Evolutionary conservation across 345 rosid species (phyloP).

Genomic region (Mercurialis annua): DNA sequence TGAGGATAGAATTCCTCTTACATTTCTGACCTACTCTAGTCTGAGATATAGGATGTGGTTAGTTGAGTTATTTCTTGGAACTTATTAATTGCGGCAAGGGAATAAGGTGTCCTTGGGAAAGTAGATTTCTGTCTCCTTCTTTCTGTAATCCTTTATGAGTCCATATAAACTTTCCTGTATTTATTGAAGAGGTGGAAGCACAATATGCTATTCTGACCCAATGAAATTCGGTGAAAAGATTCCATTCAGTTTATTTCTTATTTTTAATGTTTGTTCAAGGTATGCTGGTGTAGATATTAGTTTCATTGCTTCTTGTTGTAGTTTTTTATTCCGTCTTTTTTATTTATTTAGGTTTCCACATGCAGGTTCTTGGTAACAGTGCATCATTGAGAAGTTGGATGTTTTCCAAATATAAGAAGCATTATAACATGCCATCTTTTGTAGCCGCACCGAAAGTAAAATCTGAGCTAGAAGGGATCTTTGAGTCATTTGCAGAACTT

Average conservation of each 20-base stretch:
- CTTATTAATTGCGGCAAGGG: background rate
- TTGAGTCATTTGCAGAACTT: constrained; percentile 43
- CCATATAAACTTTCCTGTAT: background rate
- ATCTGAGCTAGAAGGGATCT: constrained; percentile 53
- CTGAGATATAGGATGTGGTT: background rate
- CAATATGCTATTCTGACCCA: background rate
- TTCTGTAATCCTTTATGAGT: background rate
- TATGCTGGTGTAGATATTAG: background rate
- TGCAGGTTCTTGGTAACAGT: constrained; percentile 64
- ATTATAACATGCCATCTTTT: constrained; percentile 46
- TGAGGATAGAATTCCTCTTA: background rate
- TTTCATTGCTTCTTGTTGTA: background rate
- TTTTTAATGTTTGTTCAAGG: background rate
- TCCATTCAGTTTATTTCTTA: background rate
- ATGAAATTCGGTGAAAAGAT: background rate
- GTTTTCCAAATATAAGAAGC: constrained; percentile 54
- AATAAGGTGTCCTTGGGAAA: background rate
- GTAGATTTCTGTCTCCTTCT: background rate
- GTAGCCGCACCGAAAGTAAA: constrained; percentile 39
- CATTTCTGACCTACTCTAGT: background rate
- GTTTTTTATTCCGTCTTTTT: background rate
- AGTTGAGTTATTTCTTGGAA: background rate
- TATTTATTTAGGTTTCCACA: constrained; percentile 9
- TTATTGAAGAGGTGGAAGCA: background rate
- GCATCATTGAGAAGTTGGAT: constrained; percentile 68